Percentiles rank a stretch among this genome's conserved stretches.
Conservation (phyloP, 2,329 filamentous ascomycete genomes). For the Cladobotryum protrusum region DNA sequence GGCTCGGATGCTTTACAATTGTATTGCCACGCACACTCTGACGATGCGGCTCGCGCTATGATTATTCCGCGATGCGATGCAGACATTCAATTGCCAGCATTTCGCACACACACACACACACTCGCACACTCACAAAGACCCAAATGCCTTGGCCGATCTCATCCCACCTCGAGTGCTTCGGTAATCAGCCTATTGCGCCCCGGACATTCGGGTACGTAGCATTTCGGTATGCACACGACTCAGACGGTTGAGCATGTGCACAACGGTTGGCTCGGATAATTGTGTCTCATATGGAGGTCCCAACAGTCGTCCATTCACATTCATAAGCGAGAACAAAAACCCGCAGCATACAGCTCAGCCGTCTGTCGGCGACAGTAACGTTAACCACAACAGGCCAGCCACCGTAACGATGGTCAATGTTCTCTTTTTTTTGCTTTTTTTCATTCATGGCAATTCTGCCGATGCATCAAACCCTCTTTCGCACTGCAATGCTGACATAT, state of each 20-base stretch:
- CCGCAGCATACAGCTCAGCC: neutral
- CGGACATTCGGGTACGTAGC: neutral
- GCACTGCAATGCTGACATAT: too few species aligned
- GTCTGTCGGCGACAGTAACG: constrained; percentile 3
- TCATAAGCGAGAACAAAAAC: neutral
- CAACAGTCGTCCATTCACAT: constrained; percentile 4
- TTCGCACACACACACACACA: too few species aligned
- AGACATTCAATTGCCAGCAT: too few species aligned
- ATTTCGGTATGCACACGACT: neutral
- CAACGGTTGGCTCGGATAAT: constrained; percentile 10
- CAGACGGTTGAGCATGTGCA: neutral
- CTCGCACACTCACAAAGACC: too few species aligned
- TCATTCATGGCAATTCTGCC: constrained; percentile 2
- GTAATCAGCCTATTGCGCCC: neutral
- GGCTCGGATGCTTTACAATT: neutral
- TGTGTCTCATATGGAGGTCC: neutral
- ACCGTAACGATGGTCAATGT: neutral
- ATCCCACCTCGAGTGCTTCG: too few species aligned
- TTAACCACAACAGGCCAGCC: constrained; percentile 4
- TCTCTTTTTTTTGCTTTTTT: neutral
- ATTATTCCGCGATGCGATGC: neutral
- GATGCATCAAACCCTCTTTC: too few species aligned
- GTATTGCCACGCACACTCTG: neutral
- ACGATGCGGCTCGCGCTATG: neutral
- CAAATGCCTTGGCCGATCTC: too few species aligned